phyloP scores from a whole-genome alignment of 2,329 filamentous ascomycete genomes.

The Periconia sp. region DNA sequence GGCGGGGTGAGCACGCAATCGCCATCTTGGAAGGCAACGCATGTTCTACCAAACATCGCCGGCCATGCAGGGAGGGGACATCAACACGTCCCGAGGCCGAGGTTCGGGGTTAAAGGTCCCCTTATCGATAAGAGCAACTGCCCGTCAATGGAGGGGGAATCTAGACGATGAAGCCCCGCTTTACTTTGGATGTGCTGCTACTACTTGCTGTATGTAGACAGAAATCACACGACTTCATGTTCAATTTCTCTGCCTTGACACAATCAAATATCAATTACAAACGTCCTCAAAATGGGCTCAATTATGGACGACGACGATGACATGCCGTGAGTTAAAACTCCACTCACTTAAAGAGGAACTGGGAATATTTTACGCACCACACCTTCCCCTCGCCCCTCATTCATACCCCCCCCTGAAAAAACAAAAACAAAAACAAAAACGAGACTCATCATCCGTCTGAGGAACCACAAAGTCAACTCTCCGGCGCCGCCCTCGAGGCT shows the following conservation, averaged over 20 bases:
- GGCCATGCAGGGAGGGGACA: too few species aligned
- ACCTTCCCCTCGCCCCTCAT: conserved; percentile 67
- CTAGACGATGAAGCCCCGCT: conserved; percentile 14
- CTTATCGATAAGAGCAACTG: conserved; percentile 29
- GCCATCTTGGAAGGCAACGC: conserved; percentile 17
- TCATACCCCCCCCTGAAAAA: conserved; percentile 53
- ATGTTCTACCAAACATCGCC: conserved; percentile 22
- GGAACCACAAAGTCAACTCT: conserved; percentile 58
- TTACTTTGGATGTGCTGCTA: too few species aligned
- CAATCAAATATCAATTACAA: not conserved
- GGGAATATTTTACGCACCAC: conserved; percentile 42
- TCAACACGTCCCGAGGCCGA: conserved; percentile 20
- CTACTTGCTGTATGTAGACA: not conserved
- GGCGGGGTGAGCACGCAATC: conserved; percentile 19
- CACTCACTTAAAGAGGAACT: not conserved
- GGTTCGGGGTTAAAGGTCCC: conserved; percentile 23
- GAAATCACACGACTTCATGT: conserved; percentile 11
- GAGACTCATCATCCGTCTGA: conserved; percentile 1
- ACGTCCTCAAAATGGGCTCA: conserved; percentile 19
- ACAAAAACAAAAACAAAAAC: not conserved
- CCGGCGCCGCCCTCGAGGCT: conserved; percentile 66
- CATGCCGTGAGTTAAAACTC: conserved; percentile 30
- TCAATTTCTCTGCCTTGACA: conserved; percentile 3
- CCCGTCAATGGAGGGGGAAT: not conserved
- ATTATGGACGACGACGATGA: conserved; percentile 37